Base-by-base conservation (phyloP, 2,329 filamentous ascomycete species). In the Calonectria henricotiae region DNA sequence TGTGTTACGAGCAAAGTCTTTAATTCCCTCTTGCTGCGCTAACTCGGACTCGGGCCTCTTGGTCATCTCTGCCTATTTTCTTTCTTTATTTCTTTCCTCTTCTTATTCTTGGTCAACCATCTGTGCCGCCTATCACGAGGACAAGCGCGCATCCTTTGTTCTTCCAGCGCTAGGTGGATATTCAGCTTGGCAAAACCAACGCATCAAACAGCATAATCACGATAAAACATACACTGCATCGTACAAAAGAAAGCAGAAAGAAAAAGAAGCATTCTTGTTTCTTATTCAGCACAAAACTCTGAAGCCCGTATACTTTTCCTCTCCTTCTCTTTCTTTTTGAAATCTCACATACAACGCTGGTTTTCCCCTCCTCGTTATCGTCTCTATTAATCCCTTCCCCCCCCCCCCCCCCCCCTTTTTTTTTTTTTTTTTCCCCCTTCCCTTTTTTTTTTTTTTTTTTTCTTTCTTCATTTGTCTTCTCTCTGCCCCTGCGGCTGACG, bases 361-460 rank as follows among this genome's bases (percentile, higher is more conserved):
- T 54, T 62, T 39, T 41, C 51, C 67, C 61, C 69, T 66, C 62
- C 54, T 69, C 62, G n/a, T n/a, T 67, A 43, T 51, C 63, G 44
- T 30, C 49, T 64, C 58, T 65, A 46, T 64, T 37, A 60, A 47
- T 62, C 58, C 65, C 25, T 68, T 68, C 41, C 54, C 71, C 43
- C 64, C 67, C 61, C n/a, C n/a, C n/a, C n/a, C n/a, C n/a, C n/a
- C n/a, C n/a, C n/a, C n/a, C n/a, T n/a, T n/a, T n/a, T n/a, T n/a
- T n/a, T n/a, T n/a, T n/a, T n/a, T n/a, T n/a, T n/a, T n/a, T n/a
- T n/a, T n/a, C n/a, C n/a, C n/a, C n/a, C n/a, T n/a, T n/a, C n/a
- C n/a, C n/a, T n/a, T n/a, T n/a, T n/a, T n/a, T n/a, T n/a, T n/a
- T n/a, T n/a, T n/a, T n/a, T n/a, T n/a, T n/a, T n/a, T n/a, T n/a